Evolutionary conservation across 805 yeast genomes (phyloP), one percentile per base, ranked within the genome.

Genomic region (Candida easanensis): DNA sequence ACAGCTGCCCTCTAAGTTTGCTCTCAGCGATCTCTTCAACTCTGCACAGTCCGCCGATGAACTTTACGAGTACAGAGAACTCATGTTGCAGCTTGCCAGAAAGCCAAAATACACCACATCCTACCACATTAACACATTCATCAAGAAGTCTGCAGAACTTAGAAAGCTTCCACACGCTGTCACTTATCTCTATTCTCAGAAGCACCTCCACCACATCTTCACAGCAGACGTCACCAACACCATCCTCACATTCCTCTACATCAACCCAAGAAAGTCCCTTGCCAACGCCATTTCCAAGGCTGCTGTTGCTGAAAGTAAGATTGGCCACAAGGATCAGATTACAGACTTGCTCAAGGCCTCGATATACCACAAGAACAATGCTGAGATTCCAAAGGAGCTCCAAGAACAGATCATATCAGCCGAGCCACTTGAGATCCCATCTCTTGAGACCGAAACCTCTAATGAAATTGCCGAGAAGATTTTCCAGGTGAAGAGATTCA

Each of bases 1-100:
- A 34, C 46, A 40, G 15, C 60, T 62, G 7, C 61, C 65, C 13
- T 52, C 66, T 6, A 53, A 50, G 19, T 32, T 39, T 17, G 56
- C 58, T 4, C 44, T 68, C 7, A 49, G 44, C 6, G 52, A 57
- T 14, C 51, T 61, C 32, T 56, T 67, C 27, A 41, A 49, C 17
- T 36, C 56, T 5, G 48, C 60, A 2, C 30, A 45, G 15, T 23
- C 48, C 11, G 45, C 23, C n/a, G 58, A 51, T 5, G 56, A 53
- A 38, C 35, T 57, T 16, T 40, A 49, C 33, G 35, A 43, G 31
- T 26, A 44, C 2, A 45, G 50, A 36, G 35, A 46, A 2, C 38
- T 50, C 23, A 43, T 57, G 46, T 27, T 49, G 10, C 36, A 41
- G 11, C 44, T 57, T 10, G 48, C 60, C 8, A 46, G 39, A 28